Conservation (phyloP, 108 stramenopile genomes). For the Nitzschia inconspicua region DNA sequence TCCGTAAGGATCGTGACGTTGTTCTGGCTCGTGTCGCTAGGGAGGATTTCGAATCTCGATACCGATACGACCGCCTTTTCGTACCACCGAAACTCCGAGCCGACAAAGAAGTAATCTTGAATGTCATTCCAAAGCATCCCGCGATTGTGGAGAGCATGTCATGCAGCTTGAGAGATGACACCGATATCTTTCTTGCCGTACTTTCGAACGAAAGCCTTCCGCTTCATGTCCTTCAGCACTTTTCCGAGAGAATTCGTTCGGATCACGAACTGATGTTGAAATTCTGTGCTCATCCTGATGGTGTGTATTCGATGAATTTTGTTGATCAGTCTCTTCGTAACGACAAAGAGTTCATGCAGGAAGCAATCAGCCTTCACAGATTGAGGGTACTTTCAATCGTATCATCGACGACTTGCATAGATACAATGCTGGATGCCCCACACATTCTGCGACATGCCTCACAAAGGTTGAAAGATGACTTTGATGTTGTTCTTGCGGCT, state of each 20-base stretch:
- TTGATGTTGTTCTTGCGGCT: conserved; percentile 29
- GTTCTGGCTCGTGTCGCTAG: conserved; percentile 17
- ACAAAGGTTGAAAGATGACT: conserved; percentile 27
- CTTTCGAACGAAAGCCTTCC: conserved; percentile 2
- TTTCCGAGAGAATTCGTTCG: conserved; percentile 22
- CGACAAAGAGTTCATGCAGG: conserved; percentile 16
- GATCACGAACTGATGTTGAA: conserved; percentile 4
- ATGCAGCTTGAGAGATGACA: conserved; percentile 16
- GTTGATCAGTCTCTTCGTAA: conserved; percentile 9
- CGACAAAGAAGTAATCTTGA: conserved; percentile 30
- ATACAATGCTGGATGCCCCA: no score
- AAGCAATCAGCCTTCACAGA: background rate
- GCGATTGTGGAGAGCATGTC: conserved; percentile 19
- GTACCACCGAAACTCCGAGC: conserved; percentile 17
- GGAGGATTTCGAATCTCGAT: conserved; percentile 9
- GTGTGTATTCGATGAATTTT: conserved; percentile 5
- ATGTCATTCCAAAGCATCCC: background rate
- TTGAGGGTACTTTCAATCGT: no score
- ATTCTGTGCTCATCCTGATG: conserved; percentile 4
- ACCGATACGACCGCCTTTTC: conserved; percentile 11
- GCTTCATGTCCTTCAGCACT: conserved; percentile 22
- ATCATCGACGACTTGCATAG: no score
- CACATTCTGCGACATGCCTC: conserved; percentile 39
- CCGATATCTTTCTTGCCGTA: conserved; percentile 12
- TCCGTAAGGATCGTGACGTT: conserved; percentile 26